phyloP scores from a whole-genome alignment of 768 basidiomycete genomes.

The Rhizopogon salebrosus region DNA sequence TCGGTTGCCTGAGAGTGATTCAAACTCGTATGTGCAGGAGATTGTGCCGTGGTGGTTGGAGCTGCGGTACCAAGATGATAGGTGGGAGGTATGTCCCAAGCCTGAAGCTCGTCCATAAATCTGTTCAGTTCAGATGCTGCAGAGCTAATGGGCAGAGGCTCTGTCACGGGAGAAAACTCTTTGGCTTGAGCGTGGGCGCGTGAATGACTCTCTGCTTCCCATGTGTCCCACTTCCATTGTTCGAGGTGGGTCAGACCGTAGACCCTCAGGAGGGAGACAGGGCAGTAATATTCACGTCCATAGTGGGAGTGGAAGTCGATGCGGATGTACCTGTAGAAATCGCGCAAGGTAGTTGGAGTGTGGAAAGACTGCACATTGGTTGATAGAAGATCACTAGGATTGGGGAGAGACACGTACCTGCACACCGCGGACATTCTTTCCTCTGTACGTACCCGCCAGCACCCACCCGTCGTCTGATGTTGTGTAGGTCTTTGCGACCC shows the following conservation, averaged over 20 bases:
- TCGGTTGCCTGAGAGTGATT: background rate
- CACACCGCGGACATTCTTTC: slow-evolving; percentile 87
- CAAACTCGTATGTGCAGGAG: background rate
- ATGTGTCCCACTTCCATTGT: slow-evolving; percentile 88
- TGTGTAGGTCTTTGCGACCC: slow-evolving; percentile 78
- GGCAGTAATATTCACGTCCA: slow-evolving; percentile 94
- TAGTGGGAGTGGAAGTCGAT: slow-evolving; percentile 94
- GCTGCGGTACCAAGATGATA: background rate
- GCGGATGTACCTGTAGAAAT: slow-evolving; percentile 91
- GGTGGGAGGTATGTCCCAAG: background rate
- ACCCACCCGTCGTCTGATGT: slow-evolving; percentile 61
- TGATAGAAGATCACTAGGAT: background rate
- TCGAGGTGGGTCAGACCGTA: slow-evolving; percentile 97
- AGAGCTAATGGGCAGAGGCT: background rate
- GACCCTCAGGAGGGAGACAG: slow-evolving; percentile 85
- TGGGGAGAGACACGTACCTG: slow-evolving; percentile 53
- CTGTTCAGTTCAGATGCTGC: background rate
- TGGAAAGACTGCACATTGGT: slow-evolving; percentile 59
- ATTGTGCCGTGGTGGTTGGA: background rate
- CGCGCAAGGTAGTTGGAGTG: slow-evolving; percentile 61
- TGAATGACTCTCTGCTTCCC: slow-evolving; percentile 65
- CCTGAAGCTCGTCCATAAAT: background rate
- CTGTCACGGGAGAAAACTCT: background rate
- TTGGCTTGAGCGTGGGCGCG: slow-evolving; percentile 17
- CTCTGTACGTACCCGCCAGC: slow-evolving; percentile 70